Evolutionary conservation across 1,139 yeast genomes (phyloP).

Genomic region (Kodamaea ohmeri): DNA sequence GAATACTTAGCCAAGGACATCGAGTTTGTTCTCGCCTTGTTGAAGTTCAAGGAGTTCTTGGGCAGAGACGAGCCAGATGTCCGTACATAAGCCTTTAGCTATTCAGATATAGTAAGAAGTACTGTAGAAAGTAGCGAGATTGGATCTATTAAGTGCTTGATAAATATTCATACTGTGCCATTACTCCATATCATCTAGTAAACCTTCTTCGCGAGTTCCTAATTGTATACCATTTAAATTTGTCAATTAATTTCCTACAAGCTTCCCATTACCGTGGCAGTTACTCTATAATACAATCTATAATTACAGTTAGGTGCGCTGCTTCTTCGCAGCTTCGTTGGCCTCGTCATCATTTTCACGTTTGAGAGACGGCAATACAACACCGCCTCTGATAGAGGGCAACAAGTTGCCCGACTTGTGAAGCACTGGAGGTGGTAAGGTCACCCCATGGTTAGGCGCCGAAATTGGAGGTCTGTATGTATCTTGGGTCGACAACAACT

Average conservation of each 20-base stretch:
- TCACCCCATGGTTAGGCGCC: conserved; percentile 2
- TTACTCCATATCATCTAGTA: no score
- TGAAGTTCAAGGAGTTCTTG: conserved; percentile 69
- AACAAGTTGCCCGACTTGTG: conserved; percentile 13
- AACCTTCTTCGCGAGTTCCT: no score
- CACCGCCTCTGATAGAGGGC: conserved; percentile 13
- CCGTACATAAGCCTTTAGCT: conserved; percentile 42
- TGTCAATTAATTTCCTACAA: conserved; percentile 24
- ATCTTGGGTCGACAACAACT: conserved; percentile 23
- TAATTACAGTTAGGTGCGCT: conserved; percentile 12
- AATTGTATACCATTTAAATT: no score
- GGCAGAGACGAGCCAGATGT: conserved; percentile 91
- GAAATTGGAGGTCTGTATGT: conserved; percentile 2
- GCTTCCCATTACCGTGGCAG: conserved; percentile 1
- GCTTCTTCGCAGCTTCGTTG: conserved; percentile 12
- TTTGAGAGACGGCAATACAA: conserved; percentile 24
- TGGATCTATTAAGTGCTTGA: no score
- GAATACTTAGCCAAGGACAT: conserved; percentile 66
- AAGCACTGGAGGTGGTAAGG: conserved; percentile 15
- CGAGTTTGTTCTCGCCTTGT: conserved; percentile 58
- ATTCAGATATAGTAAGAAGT: neutral
- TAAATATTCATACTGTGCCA: no score
- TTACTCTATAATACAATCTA: conserved; percentile 11
- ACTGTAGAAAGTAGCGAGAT: neutral
- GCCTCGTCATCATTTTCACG: conserved; percentile 22